Base-by-base conservation (phyloP, 805 yeast genomes). In the Zygotorulaspora sp. region DNA sequence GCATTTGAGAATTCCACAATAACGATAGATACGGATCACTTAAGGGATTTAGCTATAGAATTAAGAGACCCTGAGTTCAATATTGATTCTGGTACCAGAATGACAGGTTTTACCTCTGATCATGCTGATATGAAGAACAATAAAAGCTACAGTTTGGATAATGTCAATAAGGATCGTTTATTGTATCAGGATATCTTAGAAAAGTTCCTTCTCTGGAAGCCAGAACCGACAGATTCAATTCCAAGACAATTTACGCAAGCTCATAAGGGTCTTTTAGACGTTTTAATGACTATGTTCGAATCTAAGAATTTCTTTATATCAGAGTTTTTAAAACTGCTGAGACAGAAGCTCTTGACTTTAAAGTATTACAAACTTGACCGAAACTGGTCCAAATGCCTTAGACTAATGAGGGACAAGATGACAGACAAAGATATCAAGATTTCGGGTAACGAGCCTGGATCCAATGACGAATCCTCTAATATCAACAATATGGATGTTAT, bases 401-500 rank as follows among this genome's bases (percentile, higher is more conserved):
- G 43, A 27, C 27, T 50, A 13, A 30, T 58, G 20, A 39, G 46
- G 29, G 40, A 41, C 4, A 55, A 50, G 35, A 42, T 50, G n/a
- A 32, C 32, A 14, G 30, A 32, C 16, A 37, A 26, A 13, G 30
- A 35, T 16, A 36, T 17, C 3, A 27, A 30, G 2, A 5, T 26
- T 4, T 14, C 30, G 15, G 34, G 23, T n/a, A 30, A 39, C 15
- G 36, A 20, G 21, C 33, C 25, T 3, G 9, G 17, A 12, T 11
- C 12, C 14, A 27, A 25, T 12, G 42, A 40, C 25, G 57, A 50
- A 20, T 28, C 32, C 11, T 30, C 55, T 2, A 45, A 47, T 23
- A 41, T 89, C 48, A 74, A 72, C 35, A 75, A 77, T 16, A 67
- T 88, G 35, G 94, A 85, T 52, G 86, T 90, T 6, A 92, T 92